phyloP scores from a whole-genome alignment of 2,329 filamentous ascomycete genomes.

The Incumbomyces delicatus region DNA sequence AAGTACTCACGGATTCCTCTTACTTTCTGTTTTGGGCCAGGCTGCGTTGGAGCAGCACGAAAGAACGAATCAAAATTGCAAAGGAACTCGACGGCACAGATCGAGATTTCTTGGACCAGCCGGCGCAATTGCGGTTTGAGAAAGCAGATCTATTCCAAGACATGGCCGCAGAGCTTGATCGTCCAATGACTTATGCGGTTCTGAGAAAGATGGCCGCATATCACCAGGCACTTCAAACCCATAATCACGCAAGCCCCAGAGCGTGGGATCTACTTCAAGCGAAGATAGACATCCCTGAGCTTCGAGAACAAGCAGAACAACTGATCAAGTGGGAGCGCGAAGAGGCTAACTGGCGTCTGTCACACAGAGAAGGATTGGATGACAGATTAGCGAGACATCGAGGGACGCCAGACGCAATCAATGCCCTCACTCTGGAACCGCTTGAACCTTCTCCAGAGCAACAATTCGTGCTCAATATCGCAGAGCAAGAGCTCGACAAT shows the following conservation, averaged over 20 bases:
- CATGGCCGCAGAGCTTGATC: conserved; percentile 28
- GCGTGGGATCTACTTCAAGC: conserved; percentile 22
- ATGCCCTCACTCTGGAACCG: neutral
- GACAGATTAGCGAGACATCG: conserved; percentile 14
- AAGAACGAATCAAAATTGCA: conserved; percentile 1
- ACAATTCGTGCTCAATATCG: conserved; percentile 18
- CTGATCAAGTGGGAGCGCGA: conserved; percentile 13
- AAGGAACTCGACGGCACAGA: neutral
- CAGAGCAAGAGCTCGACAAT: conserved; percentile 13
- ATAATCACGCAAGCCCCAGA: conserved; percentile 20
- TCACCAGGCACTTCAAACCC: conserved; percentile 29
- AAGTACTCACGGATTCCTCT: neutral
- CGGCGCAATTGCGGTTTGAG: neutral
- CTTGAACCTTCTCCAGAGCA: conserved; percentile 17
- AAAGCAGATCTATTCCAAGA: conserved; percentile 25
- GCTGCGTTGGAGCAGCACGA: neutral
- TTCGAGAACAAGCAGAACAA: conserved; percentile 19
- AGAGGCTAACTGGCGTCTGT: conserved; percentile 4
- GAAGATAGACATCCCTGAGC: conserved; percentile 20
- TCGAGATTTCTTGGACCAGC: neutral
- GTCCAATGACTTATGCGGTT: conserved; percentile 27
- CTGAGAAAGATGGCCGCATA: conserved; percentile 32
- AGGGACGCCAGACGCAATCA: neutral
- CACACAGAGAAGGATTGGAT: conserved; percentile 7
- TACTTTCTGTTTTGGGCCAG: conserved; percentile 1